A percentile compares a stretch with the other conserved stretches of the same genome.
These are phyloP conservation scores for Eucalyptus marginata DNA, from an alignment of 345 rosid species.

Conservation along the genomic window DNA sequence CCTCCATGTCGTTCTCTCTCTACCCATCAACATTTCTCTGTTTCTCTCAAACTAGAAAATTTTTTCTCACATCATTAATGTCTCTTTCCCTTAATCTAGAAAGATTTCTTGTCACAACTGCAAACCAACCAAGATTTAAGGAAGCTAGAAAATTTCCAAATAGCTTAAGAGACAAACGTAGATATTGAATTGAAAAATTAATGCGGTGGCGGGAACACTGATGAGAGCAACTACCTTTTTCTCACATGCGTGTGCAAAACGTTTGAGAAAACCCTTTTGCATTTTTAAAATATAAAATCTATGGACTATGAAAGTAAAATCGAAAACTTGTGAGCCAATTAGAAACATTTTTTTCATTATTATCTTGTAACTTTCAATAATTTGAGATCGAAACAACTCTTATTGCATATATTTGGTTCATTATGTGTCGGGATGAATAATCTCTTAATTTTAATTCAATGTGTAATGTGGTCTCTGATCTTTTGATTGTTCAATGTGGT, in stretches of 20 bases:
- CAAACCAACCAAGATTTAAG: neutral
- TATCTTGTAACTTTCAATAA: too few species aligned
- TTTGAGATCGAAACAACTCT: too few species aligned
- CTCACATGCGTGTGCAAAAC: neutral
- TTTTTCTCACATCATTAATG: too few species aligned
- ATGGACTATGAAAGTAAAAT: too few species aligned
- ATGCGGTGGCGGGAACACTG: neutral
- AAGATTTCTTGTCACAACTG: neutral
- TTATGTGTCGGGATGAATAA: too few species aligned
- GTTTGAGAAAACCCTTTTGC: neutral
- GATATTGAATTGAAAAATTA: neutral
- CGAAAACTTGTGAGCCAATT: too few species aligned
- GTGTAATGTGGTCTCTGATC: fast-evolving
- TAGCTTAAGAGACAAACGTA: neutral
- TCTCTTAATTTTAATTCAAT: too few species aligned
- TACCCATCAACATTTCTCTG: neutral
- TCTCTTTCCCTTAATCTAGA: neutral
- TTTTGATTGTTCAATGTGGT: too few species aligned
- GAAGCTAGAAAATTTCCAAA: neutral
- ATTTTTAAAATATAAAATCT: too few species aligned
- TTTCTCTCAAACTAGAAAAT: neutral
- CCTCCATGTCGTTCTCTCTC: neutral
- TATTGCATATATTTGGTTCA: too few species aligned
- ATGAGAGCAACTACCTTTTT: neutral
- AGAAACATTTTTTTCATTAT: neutral